phyloP scores from a whole-genome alignment of 1,284 basidiomycete species.

The Moesziomyces globuligerus region DNA sequence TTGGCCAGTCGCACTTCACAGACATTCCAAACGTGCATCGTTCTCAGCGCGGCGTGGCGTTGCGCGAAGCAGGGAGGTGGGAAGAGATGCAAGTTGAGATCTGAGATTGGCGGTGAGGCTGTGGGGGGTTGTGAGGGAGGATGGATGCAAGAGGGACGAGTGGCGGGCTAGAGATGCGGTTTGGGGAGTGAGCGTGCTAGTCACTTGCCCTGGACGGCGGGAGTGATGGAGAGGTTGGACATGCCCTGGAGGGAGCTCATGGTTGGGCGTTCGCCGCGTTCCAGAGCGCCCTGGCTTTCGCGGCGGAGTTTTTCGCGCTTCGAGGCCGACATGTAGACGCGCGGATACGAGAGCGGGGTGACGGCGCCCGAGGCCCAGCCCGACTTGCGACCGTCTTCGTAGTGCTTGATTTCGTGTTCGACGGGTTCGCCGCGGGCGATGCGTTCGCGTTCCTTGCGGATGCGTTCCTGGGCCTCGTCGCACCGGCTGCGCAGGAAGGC shows the following conservation, averaged over 20 bases:
- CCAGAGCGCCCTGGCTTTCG: constrained; percentile 42
- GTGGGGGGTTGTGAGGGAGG: not conserved
- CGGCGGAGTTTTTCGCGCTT: constrained; percentile 48
- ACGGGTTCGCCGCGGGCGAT: constrained; percentile 52
- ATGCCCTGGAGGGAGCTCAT: constrained; percentile 29
- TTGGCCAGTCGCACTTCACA: too few relatives aligned
- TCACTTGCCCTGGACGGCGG: constrained; percentile 44
- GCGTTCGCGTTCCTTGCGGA: constrained; percentile 59
- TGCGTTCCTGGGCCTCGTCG: constrained; percentile 63
- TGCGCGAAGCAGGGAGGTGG: too few relatives aligned
- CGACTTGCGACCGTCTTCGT: constrained; percentile 43
- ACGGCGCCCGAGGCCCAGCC: constrained; percentile 38
- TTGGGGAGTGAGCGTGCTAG: constrained; percentile 4
- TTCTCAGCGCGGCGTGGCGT: too few relatives aligned
- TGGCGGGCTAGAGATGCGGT: constrained; percentile 1
- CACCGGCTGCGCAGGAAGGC: constrained; percentile 54
- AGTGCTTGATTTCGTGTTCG: constrained; percentile 47
- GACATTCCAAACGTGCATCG: too few relatives aligned
- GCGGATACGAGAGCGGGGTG: constrained; percentile 48
- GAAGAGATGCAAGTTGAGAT: not conserved
- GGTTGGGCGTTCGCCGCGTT: constrained; percentile 34
- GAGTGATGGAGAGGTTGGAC: constrained; percentile 30
- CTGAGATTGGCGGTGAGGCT: not conserved
- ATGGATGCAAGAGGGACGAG: not conserved
- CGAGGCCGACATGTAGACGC: constrained; percentile 48